Evolutionary conservation across 179 eudicot genomes (phyloP).

Genomic region (Sideroxylon spinosum): DNA sequence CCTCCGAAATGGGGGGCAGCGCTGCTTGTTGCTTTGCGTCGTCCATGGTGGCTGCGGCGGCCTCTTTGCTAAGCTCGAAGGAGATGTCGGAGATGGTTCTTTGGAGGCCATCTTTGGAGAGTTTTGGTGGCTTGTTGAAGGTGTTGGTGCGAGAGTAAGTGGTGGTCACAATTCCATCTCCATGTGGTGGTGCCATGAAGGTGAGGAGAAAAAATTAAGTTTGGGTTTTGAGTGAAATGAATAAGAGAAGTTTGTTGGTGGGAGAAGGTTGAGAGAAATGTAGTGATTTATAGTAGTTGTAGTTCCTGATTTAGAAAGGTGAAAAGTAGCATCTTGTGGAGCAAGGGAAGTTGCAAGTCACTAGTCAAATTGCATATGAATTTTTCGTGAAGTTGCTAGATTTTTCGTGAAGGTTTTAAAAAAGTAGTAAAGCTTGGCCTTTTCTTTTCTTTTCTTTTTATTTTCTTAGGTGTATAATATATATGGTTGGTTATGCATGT

Average conservation of each 20-base stretch:
- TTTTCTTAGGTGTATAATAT: not conserved
- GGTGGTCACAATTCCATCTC: slow-evolving; percentile 22
- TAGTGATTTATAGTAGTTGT: slow-evolving; percentile 18
- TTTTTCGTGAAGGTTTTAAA: slow-evolving; percentile 4
- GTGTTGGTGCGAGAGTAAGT: not conserved
- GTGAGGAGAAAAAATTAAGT: too few species aligned
- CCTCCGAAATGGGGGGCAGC: slow-evolving; percentile 57
- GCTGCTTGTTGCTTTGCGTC: not conserved
- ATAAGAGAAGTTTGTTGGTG: not conserved
- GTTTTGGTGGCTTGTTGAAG: slow-evolving; percentile 25
- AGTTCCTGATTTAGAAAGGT: not conserved
- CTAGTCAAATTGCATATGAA: slow-evolving; percentile 7
- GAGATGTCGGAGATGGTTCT: slow-evolving; percentile 61
- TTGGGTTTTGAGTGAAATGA: not conserved
- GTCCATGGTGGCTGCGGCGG: slow-evolving; percentile 6
- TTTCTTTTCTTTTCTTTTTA: not conserved
- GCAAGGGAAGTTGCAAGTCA: slow-evolving; percentile 18
- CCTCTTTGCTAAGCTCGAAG: slow-evolving; percentile 44
- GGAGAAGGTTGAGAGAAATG: not conserved
- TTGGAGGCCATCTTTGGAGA: slow-evolving; percentile 30
- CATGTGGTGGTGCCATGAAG: slow-evolving; percentile 35
- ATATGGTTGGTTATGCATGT: not conserved
- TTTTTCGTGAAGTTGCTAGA: slow-evolving; percentile 11
- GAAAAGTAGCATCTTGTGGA: slow-evolving; percentile 12
- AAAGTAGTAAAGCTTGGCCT: not conserved